phyloP scores from a whole-genome alignment of 495 filamentous ascomycete species.

The Penicillium bialowiezense region DNA sequence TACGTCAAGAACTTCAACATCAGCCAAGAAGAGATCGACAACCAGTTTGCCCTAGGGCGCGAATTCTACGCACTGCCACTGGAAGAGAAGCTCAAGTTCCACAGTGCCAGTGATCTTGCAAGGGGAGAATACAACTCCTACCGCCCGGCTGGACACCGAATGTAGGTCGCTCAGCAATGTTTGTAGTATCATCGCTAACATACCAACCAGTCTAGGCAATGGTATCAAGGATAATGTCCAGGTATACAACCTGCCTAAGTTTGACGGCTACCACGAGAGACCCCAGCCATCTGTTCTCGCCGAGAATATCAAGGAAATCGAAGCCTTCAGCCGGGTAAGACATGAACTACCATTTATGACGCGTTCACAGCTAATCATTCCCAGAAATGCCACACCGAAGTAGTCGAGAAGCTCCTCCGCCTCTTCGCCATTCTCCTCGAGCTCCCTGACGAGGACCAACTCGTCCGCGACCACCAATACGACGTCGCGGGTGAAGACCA shows the following conservation, averaged over 20 bases:
- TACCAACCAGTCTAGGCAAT: slow-evolving; percentile 34
- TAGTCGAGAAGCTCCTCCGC: slow-evolving; percentile 49
- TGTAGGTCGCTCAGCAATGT: slow-evolving; percentile 20
- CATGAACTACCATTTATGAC: too few relatives aligned
- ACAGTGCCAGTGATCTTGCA: slow-evolving; percentile 28
- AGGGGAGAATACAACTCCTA: slow-evolving; percentile 43
- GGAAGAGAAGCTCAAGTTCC: slow-evolving; percentile 55
- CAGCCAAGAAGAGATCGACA: slow-evolving; percentile 52
- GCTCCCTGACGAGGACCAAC: slow-evolving; percentile 47
- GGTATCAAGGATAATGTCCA: slow-evolving; percentile 48
- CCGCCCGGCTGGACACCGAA: slow-evolving; percentile 41
- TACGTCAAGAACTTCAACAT: slow-evolving; percentile 56
- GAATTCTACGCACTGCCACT: slow-evolving; percentile 53
- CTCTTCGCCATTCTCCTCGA: slow-evolving; percentile 52
- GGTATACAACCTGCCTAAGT: slow-evolving; percentile 52
- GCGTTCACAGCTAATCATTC: too few relatives aligned
- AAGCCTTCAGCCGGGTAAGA: slow-evolving; percentile 41
- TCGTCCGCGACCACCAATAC: slow-evolving; percentile 46
- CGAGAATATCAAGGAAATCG: slow-evolving; percentile 32
- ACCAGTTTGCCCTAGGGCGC: slow-evolving; percentile 55
- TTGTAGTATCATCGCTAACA: not conserved
- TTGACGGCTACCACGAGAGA: slow-evolving; percentile 41
- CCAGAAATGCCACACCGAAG: slow-evolving; percentile 47
- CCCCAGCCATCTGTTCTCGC: slow-evolving; percentile 36
- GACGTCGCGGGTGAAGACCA: slow-evolving; percentile 48